phyloP scores from a whole-genome alignment of 371 early-diverging fungal genomes.

The Conidiobolus incongruus region DNA sequence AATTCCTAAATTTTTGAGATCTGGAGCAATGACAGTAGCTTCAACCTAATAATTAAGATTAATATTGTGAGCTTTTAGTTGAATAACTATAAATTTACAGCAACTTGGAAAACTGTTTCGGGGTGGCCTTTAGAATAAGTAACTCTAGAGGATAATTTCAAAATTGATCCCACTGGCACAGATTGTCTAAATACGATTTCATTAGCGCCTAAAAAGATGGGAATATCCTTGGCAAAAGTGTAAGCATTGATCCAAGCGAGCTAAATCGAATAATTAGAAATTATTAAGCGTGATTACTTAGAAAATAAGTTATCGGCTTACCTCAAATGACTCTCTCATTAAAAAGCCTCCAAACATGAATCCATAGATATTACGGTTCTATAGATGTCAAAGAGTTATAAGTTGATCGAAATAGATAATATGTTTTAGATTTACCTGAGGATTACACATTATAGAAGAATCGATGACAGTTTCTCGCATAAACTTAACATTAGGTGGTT shows the following conservation, averaged over 20 bases:
- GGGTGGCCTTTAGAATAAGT: slow-evolving; percentile 26
- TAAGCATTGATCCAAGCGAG: slow-evolving; percentile 43
- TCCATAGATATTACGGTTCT: slow-evolving; percentile 79
- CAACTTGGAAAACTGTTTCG: slow-evolving; percentile 19
- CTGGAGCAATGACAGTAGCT: slow-evolving; percentile 57
- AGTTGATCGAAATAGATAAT: slow-evolving; percentile 25
- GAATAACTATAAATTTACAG: no score
- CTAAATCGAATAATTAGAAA: no score
- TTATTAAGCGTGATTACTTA: no score
- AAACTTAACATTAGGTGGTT: slow-evolving; percentile 38
- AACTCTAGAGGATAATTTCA: slow-evolving; percentile 47
- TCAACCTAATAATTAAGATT: no score
- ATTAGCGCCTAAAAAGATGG: slow-evolving; percentile 48
- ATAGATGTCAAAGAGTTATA: slow-evolving; percentile 47
- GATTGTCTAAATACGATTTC: slow-evolving; percentile 73
- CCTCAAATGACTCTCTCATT: slow-evolving; percentile 60
- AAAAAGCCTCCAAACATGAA: slow-evolving; percentile 79
- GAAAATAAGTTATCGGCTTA: no score
- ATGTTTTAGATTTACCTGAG: slow-evolving; percentile 30
- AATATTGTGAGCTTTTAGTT: no score
- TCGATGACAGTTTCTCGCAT: slow-evolving; percentile 58
- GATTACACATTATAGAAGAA: slow-evolving; percentile 44
- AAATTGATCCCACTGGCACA: slow-evolving; percentile 71
- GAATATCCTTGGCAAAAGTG: slow-evolving; percentile 6
- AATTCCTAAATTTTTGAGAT: slow-evolving; percentile 20